Evolutionary conservation across 225 moss, liverwort and hornwort genomes (phyloP).

Genomic region (Asterella californica): DNA sequence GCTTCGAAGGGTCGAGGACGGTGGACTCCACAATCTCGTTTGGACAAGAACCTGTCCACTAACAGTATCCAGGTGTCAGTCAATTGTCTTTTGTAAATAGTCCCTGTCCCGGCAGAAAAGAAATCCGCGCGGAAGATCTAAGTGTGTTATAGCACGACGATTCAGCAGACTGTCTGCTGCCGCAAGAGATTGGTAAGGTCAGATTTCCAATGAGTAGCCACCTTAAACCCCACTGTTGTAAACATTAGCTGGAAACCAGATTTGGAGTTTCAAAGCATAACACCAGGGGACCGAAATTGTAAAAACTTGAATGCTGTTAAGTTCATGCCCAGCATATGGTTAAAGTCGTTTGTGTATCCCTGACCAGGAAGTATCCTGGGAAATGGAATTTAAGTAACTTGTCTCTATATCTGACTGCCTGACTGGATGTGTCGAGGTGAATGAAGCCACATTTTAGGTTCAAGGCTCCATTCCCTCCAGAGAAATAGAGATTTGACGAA

Average conservation of each 20-base stretch:
- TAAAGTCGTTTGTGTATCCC: too few species aligned
- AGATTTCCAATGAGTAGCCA: not conserved
- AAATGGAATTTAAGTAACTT: too few species aligned
- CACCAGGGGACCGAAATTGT: too few species aligned
- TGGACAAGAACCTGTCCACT: too few species aligned
- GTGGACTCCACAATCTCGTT: not conserved
- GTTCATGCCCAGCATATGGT: too few species aligned
- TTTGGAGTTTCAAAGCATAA: not conserved
- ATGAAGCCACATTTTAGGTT: too few species aligned
- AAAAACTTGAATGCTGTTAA: too few species aligned
- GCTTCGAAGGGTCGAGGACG: not conserved
- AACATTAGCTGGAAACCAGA: not conserved
- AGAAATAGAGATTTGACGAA: too few species aligned
- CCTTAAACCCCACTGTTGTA: not conserved
- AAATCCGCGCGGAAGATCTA: not conserved
- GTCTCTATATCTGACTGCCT: too few species aligned
- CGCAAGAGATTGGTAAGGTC: not conserved
- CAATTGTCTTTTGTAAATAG: not conserved
- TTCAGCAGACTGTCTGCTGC: not conserved
- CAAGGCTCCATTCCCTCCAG: too few species aligned
- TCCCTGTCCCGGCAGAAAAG: not conserved
- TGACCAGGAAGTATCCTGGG: too few species aligned
- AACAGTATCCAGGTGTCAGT: not conserved
- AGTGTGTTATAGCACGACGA: not conserved
- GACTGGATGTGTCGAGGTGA: too few species aligned